A percentile compares a stretch with the other conserved stretches of the same genome.
Conservation (phyloP, 345 rosid species). For the Bruguiera gymnorhiza region DNA sequence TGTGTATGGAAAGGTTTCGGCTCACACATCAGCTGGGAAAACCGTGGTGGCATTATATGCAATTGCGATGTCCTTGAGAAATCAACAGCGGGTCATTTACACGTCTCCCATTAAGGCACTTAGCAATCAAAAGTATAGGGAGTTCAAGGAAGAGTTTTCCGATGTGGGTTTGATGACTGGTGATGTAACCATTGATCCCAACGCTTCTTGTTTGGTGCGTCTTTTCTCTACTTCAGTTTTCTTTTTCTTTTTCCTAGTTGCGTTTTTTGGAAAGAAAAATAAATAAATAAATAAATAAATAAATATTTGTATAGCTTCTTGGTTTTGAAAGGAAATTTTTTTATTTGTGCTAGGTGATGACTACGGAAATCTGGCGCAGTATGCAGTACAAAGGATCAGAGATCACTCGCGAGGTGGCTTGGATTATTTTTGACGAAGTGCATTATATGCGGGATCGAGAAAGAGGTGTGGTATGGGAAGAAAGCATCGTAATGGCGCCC, state of each 20-base stretch:
- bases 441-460: constrained; percentile 99
- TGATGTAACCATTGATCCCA: constrained; percentile 94
- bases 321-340: constrained; percentile 25
- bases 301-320: background rate
- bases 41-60: constrained; percentile 94
- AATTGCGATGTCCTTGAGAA: constrained; percentile 85
- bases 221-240: background rate
- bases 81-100: constrained; percentile 85
- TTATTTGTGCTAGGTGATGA: constrained; percentile 72
- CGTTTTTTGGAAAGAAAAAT: too few species aligned
- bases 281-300: background rate
- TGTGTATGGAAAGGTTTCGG: constrained; percentile 63
- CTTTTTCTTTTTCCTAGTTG: background rate
- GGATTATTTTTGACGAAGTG: constrained; percentile 97
- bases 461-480: constrained; percentile 99
- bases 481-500: constrained; percentile 99
- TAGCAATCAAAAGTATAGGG: constrained; percentile 93
- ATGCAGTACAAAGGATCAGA: constrained; percentile 99
- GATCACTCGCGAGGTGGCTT: constrained; percentile 87
- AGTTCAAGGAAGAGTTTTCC: constrained; percentile 93
- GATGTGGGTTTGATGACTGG: constrained; percentile 99
- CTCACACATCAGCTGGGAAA: constrained; percentile 99
- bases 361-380: constrained; percentile 98
- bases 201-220: constrained; percentile 86
- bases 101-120: constrained; percentile 97